Evolutionary conservation across 2,329 filamentous ascomycete species (phyloP).

Genomic region (Sarocladiaceae sp.): DNA sequence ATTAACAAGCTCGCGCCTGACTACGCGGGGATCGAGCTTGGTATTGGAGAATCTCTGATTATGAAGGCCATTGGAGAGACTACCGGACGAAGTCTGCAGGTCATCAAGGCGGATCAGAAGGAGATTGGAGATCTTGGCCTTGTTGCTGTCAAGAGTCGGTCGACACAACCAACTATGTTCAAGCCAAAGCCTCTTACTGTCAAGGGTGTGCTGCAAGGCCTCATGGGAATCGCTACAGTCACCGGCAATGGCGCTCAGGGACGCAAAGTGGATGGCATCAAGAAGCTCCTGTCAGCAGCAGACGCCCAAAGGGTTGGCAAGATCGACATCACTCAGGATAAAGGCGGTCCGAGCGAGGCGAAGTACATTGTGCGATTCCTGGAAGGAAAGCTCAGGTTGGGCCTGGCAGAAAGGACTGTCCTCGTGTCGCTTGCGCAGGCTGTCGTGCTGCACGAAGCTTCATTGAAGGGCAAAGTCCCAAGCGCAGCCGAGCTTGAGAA

Average conservation of each 20-base stretch:
- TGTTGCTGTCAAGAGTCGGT: constrained; percentile 90
- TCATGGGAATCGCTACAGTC: constrained; percentile 83
- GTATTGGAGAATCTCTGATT: constrained; percentile 96
- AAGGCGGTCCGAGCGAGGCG: constrained; percentile 88
- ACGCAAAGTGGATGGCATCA: constrained; percentile 89
- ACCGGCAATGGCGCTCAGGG: constrained; percentile 83
- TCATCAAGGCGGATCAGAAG: constrained; percentile 93
- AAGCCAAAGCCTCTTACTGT: constrained; percentile 90
- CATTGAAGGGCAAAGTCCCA: constrained; percentile 62
- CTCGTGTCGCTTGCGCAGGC: constrained; percentile 87
- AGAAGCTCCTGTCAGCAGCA: constrained; percentile 88
- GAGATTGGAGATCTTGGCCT: constrained; percentile 93
- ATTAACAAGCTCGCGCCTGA: constrained; percentile 96
- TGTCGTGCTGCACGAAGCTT: constrained; percentile 74
- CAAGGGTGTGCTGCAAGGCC: constrained; percentile 74
- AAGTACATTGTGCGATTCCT: constrained; percentile 91
- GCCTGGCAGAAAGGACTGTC: constrained; percentile 86
- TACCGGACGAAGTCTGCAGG: constrained; percentile 77
- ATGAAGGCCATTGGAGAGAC: constrained; percentile 98
- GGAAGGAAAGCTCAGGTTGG: constrained; percentile 88
- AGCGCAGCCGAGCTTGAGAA: constrained; percentile 72
- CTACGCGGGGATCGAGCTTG: constrained; percentile 91
- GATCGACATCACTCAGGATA: constrained; percentile 85
- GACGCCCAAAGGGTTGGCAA: constrained; percentile 69
- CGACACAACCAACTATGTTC: constrained; percentile 96